phyloP scores from a whole-genome alignment of 768 basidiomycete species.

The Dentipellis fragilis region DNA sequence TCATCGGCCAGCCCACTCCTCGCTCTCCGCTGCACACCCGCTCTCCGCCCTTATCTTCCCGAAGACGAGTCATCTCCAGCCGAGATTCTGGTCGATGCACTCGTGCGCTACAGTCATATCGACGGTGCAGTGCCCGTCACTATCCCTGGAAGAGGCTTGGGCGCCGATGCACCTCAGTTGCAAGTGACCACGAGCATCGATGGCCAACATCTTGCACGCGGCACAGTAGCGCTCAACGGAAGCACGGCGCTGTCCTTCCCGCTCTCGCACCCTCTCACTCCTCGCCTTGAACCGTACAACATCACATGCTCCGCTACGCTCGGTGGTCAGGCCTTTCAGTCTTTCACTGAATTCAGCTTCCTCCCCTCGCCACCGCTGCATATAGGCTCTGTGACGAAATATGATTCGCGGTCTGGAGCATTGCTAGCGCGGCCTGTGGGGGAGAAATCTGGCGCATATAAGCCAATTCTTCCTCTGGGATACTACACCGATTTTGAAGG shows the following conservation, averaged over 20 bases:
- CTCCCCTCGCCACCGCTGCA: constrained; percentile 26
- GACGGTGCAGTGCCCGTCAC: constrained; percentile 24
- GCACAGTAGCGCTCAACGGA: constrained; percentile 28
- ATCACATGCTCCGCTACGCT: constrained; percentile 26
- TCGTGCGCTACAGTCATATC: constrained; percentile 26
- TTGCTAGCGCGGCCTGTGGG: constrained; percentile 27
- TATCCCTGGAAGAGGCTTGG: constrained; percentile 6
- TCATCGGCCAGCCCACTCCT: constrained; percentile 28
- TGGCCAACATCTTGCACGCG: constrained; percentile 13
- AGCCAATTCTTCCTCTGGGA: constrained; percentile 54
- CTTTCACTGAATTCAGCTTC: constrained; percentile 27
- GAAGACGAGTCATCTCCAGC: constrained; percentile 21
- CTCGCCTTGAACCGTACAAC: constrained; percentile 21
- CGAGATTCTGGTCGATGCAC: constrained; percentile 29
- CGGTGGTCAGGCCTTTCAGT: constrained; percentile 21
- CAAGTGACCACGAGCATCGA: constrained; percentile 24
- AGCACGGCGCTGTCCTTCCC: constrained; percentile 27
- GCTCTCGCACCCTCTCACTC: constrained; percentile 16
- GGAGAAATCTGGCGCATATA: constrained; percentile 15
- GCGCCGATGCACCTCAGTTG: constrained; percentile 6
- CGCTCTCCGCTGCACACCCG: constrained; percentile 37
- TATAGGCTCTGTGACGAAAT: constrained; percentile 33
- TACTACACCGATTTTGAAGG: constrained; percentile 58
- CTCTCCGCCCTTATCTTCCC: constrained; percentile 36
- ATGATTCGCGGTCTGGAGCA: constrained; percentile 36